phyloP scores from a whole-genome alignment of 164 flowering plant species.

The Aristolochia fimbriata region DNA sequence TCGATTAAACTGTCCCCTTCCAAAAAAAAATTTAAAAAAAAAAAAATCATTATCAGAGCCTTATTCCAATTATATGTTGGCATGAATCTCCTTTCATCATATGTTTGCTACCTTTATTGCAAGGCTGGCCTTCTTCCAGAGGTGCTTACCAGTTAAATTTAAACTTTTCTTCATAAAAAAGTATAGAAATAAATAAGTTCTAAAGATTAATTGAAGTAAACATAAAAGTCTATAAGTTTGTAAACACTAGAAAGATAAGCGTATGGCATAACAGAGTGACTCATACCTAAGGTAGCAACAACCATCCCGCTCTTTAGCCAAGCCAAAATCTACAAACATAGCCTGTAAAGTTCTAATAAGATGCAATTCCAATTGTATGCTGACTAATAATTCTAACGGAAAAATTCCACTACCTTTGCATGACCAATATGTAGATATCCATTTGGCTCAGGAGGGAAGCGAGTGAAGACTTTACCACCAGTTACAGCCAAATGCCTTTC shows the following conservation, averaged over 20 bases:
- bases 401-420: conserved; percentile 64
- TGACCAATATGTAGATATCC: conserved; percentile 98
- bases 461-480: conserved; percentile 64
- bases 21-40: not conserved
- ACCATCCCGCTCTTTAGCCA: conserved; percentile 90
- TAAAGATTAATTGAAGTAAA: too few relatives aligned
- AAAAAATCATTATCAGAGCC: too few relatives aligned
- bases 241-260: too few relatives aligned
- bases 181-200: too few relatives aligned
- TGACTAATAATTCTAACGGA: not conserved
- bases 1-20: too few relatives aligned
- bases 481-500: conserved; percentile 67
- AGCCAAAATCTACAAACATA: conserved; percentile 89
- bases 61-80: too few relatives aligned
- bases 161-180: too few relatives aligned
- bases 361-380: not conserved
- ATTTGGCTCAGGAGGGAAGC: conserved; percentile 99
- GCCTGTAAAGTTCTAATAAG: conserved; percentile 41
- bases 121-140: too few relatives aligned
- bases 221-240: too few relatives aligned
- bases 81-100: too few relatives aligned
- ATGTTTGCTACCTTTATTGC: too few relatives aligned
- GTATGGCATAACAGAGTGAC: conserved; percentile 1
- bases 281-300: conserved; percentile 79
- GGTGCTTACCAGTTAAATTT: too few relatives aligned